A percentile compares a stretch with the other conserved stretches of the same genome.
Conservation (phyloP, 495 filamentous ascomycete species). For the Hypoxylon intermedium region DNA sequence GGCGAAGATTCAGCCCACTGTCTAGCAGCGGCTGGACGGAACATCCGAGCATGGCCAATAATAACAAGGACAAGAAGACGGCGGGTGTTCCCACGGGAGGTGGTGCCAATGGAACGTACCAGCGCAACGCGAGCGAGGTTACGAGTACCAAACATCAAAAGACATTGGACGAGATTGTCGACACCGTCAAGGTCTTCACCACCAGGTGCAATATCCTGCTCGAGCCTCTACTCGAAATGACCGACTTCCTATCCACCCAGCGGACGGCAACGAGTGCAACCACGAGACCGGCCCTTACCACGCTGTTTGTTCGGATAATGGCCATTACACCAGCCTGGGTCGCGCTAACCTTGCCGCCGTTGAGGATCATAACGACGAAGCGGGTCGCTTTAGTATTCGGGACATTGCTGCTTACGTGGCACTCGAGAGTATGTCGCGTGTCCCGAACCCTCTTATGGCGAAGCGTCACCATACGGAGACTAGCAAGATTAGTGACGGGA, state of each 20-base stretch:
- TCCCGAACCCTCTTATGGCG: slow-evolving; percentile 90
- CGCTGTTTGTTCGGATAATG: slow-evolving; percentile 86
- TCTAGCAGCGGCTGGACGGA: slow-evolving; percentile 81
- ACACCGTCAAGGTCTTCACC: slow-evolving; percentile 86
- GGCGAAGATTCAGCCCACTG: slow-evolving; percentile 84
- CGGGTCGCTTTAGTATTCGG: slow-evolving; percentile 80
- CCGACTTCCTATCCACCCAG: slow-evolving; percentile 92
- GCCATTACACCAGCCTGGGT: slow-evolving; percentile 90
- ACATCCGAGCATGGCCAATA: slow-evolving; percentile 36
- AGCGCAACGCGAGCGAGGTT: slow-evolving; percentile 62
- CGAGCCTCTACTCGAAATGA: slow-evolving; percentile 84
- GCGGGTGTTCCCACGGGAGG: slow-evolving; percentile 49
- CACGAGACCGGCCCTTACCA: slow-evolving; percentile 87
- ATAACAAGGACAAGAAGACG: slow-evolving; percentile 52
- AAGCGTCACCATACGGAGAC: slow-evolving; percentile 71
- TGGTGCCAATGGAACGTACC: slow-evolving; percentile 54
- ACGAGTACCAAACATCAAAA: slow-evolving; percentile 72
- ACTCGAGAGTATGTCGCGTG: slow-evolving; percentile 85
- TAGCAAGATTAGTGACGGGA: slow-evolving; percentile 75
- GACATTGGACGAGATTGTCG: slow-evolving; percentile 95
- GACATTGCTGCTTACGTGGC: slow-evolving; percentile 86
- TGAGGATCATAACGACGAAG: slow-evolving; percentile 85
- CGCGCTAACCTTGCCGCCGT: slow-evolving; percentile 76
- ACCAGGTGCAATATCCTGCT: slow-evolving; percentile 88
- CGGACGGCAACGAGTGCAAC: slow-evolving; percentile 90